phyloP scores from a whole-genome alignment of 1,284 basidiomycete genomes.

The Acaromyces ingoldii region DNA sequence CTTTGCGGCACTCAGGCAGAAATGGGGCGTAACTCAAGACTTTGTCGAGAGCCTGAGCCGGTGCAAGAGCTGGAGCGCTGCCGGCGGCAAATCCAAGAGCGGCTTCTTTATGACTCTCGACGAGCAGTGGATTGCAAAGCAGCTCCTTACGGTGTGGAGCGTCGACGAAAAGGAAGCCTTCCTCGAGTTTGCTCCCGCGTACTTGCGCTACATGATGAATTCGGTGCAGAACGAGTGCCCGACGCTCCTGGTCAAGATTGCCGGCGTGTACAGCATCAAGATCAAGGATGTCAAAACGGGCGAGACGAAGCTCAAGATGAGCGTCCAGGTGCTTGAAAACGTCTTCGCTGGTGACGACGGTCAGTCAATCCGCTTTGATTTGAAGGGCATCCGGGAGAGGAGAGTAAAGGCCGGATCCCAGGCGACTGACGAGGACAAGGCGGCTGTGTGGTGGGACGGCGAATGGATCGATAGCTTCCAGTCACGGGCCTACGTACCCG shows the following conservation, averaged over 20 bases:
- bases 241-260: conserved; percentile 43
- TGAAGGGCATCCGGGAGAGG: conserved; percentile 42
- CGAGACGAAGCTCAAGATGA: conserved; percentile 40
- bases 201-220: conserved; percentile 42
- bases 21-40: conserved; percentile 36
- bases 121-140: conserved; percentile 37
- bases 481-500: conserved; percentile 26
- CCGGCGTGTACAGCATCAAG: conserved; percentile 43
- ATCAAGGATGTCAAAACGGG: conserved; percentile 38
- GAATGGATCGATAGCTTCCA: conserved; percentile 16
- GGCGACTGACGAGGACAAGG: conserved; percentile 9
- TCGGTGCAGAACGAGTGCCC: conserved; percentile 28
- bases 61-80: conserved; percentile 29
- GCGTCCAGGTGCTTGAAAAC: conserved; percentile 42
- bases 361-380: conserved; percentile 29
- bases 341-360: conserved; percentile 33
- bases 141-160: conserved; percentile 39
- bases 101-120: conserved; percentile 40
- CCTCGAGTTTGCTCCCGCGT: conserved; percentile 41
- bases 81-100: conserved; percentile 37
- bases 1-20: conserved; percentile 33
- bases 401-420: conserved; percentile 20
- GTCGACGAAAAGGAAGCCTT: conserved; percentile 46
- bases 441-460: conserved; percentile 17
- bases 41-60: conserved; percentile 35